phyloP scores from a whole-genome alignment of 2,329 filamentous ascomycete species.

The Huntiella moniliformis region DNA sequence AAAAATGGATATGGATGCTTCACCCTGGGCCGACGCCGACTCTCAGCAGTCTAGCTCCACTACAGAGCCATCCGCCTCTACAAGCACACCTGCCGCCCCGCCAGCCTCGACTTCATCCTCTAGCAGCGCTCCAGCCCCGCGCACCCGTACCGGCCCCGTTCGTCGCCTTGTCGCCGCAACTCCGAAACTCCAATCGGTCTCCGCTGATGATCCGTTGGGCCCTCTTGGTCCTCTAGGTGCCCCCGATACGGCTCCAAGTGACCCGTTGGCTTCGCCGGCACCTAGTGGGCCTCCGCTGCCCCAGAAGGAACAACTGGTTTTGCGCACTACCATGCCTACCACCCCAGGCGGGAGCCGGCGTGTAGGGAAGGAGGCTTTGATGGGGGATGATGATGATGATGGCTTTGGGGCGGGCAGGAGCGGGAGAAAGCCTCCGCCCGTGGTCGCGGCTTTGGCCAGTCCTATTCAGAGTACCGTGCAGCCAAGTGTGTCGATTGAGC shows the following conservation, averaged over 20 bases:
- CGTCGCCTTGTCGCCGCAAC: constrained; percentile 55
- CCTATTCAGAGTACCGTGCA: constrained; percentile 32
- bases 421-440: constrained; percentile 47
- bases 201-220: constrained; percentile 48
- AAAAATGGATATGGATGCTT: constrained; percentile 32
- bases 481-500: constrained; percentile 78
- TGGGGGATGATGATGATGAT: constrained; percentile 34
- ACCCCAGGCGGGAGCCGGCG: constrained; percentile 22
- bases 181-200: constrained; percentile 56
- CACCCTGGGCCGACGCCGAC: constrained; percentile 33
- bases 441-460: constrained; percentile 37
- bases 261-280: constrained; percentile 26
- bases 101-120: constrained; percentile 17
- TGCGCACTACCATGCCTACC: constrained; percentile 36
- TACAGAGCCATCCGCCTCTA: constrained; percentile 1
- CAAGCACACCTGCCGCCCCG: not conserved
- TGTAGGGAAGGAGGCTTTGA: constrained; percentile 43
- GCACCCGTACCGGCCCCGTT: constrained; percentile 18
- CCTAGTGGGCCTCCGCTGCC: constrained; percentile 45
- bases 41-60: constrained; percentile 17
- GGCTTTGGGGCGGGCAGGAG: constrained; percentile 20
- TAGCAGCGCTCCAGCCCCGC: constrained; percentile 14
- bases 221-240: constrained; percentile 52
- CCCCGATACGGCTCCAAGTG: constrained; percentile 18
- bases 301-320: constrained; percentile 46